phyloP scores from a whole-genome alignment of 1,284 basidiomycete species.

The Microbotryomycetes sp. region DNA sequence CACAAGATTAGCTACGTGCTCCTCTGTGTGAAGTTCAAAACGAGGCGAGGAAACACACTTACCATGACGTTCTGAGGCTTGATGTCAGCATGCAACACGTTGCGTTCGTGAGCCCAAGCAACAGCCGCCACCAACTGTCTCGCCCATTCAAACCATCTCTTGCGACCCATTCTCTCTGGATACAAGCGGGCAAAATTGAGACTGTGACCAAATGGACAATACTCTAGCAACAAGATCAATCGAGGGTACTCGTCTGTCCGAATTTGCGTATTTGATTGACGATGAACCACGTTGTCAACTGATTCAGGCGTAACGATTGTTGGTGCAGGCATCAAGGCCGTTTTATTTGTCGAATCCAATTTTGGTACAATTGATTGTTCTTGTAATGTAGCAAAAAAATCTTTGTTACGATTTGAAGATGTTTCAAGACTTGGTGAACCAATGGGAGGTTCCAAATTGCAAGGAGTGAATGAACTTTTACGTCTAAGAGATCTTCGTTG shows the following conservation, averaged over 20 bases:
- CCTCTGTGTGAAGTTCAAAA: too few relatives aligned
- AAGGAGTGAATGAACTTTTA: neutral
- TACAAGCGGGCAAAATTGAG: conserved; percentile 43
- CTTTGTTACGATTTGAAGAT: too few relatives aligned
- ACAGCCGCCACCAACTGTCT: conserved; percentile 43
- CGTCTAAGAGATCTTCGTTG: neutral
- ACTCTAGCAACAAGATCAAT: conserved; percentile 45
- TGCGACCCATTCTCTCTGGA: conserved; percentile 40
- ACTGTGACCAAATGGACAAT: conserved; percentile 43
- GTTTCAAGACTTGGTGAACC: neutral
- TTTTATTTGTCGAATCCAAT: neutral
- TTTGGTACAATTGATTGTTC: neutral
- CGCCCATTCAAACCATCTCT: conserved; percentile 45
- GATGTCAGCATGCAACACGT: conserved; percentile 48
- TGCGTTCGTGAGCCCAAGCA: conserved; percentile 45
- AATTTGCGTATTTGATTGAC: neutral
- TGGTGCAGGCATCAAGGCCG: neutral
- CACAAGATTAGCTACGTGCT: too few relatives aligned
- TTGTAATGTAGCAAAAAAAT: neutral
- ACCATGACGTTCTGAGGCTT: conserved; percentile 44
- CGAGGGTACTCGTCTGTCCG: conserved; percentile 22
- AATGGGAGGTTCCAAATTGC: neutral
- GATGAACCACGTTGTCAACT: neutral
- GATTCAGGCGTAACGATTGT: neutral
- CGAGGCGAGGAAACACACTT: neutral